These are phyloP conservation scores for Podila epigama DNA, from an alignment of 192 early-diverging fungal genomes.

Conservation along the genomic window DNA sequence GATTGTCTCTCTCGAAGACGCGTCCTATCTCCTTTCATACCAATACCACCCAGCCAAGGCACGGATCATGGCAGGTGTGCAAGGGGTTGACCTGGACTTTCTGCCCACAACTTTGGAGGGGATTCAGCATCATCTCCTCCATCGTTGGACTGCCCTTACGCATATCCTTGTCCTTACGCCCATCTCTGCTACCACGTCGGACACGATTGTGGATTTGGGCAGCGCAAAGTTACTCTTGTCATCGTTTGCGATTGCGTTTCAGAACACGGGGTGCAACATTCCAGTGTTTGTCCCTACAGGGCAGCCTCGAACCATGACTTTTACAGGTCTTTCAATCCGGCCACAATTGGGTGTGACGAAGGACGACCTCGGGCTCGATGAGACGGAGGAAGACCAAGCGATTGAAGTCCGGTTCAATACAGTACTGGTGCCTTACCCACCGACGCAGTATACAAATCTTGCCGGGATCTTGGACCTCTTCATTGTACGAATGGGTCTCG, in stretches of 20 bases:
- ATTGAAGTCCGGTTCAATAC: slow-evolving; percentile 51
- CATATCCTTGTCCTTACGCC: slow-evolving; percentile 62
- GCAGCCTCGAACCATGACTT: slow-evolving; percentile 37
- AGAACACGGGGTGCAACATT: slow-evolving; percentile 70
- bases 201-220: slow-evolving; percentile 62
- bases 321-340: slow-evolving; percentile 41
- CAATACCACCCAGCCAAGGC: slow-evolving; percentile 44
- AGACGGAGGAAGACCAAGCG: slow-evolving; percentile 33
- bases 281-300: slow-evolving; percentile 66
- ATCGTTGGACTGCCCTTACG: slow-evolving; percentile 71
- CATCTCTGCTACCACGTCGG: slow-evolving; percentile 11
- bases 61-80: slow-evolving; percentile 29
- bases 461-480: slow-evolving; percentile 48
- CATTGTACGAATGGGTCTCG: slow-evolving; percentile 42
- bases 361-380: slow-evolving; percentile 31
- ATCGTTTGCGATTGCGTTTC: slow-evolving; percentile 72
- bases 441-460: slow-evolving; percentile 42
- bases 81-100: slow-evolving; percentile 51
- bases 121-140: slow-evolving; percentile 60
- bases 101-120: slow-evolving; percentile 32
- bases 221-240: slow-evolving; percentile 69
- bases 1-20: slow-evolving; percentile 43
- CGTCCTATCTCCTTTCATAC: slow-evolving; percentile 48
- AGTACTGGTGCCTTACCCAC: slow-evolving; percentile 38
- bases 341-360: slow-evolving; percentile 17